Conservation (phyloP, 257 asterid species). For the Petrea volubilis region DNA sequence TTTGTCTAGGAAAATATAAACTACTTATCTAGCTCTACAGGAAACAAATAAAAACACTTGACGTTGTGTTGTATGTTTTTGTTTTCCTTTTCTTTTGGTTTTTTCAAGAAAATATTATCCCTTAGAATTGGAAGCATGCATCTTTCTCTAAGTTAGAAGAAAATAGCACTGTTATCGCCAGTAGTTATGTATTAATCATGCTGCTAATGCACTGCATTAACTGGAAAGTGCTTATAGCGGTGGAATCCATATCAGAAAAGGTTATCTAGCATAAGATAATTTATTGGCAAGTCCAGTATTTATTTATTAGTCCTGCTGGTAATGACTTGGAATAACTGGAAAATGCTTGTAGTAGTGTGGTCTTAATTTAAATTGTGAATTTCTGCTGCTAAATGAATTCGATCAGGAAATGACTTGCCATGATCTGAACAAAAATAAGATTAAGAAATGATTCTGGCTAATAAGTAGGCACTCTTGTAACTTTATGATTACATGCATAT, state of each 20-base stretch:
- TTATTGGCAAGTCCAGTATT: too few relatives aligned
- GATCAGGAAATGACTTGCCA: constrained; percentile 8
- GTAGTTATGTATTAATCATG: background rate
- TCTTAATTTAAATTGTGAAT: background rate
- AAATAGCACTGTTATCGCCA: background rate
- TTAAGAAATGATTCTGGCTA: background rate
- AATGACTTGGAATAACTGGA: too few relatives aligned
- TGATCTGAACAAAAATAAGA: background rate
- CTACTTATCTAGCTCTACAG: background rate
- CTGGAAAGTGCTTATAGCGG: constrained; percentile 2
- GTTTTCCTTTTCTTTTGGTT: background rate
- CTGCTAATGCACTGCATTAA: background rate
- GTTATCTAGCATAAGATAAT: too few relatives aligned
- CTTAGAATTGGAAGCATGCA: background rate
- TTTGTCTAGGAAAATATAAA: background rate
- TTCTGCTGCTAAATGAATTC: background rate
- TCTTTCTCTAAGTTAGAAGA: background rate
- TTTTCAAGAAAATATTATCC: constrained; percentile 2
- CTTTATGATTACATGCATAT: background rate
- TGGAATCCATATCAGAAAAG: too few relatives aligned
- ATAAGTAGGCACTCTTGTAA: background rate
- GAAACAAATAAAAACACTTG: background rate
- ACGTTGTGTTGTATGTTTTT: background rate
- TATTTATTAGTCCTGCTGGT: too few relatives aligned
- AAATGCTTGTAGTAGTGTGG: background rate